Conservation (phyloP, 1,139 yeast genomes). For the Hansenula anomala region DNA sequence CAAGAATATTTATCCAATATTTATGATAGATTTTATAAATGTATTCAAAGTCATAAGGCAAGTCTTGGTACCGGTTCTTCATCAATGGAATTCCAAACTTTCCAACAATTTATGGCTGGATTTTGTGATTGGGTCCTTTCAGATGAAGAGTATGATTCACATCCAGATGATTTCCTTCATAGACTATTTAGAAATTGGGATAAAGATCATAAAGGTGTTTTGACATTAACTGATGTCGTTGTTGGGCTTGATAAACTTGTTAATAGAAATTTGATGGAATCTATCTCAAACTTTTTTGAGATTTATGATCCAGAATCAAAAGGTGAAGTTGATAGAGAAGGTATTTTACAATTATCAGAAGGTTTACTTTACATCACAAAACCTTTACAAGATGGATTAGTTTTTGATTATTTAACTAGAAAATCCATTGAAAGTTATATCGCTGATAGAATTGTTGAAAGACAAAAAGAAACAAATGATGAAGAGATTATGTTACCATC, state of each 20-base stretch:
- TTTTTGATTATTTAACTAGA: slow-evolving; percentile 58
- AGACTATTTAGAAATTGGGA: slow-evolving; percentile 75
- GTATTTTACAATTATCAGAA: slow-evolving; percentile 79
- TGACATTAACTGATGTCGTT: slow-evolving; percentile 66
- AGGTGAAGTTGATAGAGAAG: slow-evolving; percentile 71
- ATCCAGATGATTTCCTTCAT: slow-evolving; percentile 48
- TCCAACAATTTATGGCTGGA: slow-evolving; percentile 69
- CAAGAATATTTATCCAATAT: slow-evolving; percentile 59
- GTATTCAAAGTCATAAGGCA: slow-evolving; percentile 61
- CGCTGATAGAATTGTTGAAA: slow-evolving; percentile 50
- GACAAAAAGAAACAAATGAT: slow-evolving; percentile 23
- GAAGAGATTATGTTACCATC: slow-evolving; percentile 49
- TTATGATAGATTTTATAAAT: slow-evolving; percentile 81
- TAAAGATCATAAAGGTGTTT: slow-evolving; percentile 42
- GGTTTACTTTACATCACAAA: slow-evolving; percentile 76
- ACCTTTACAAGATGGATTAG: slow-evolving; percentile 72
- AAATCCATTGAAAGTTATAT: slow-evolving; percentile 57
- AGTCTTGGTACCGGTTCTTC: slow-evolving; percentile 69
- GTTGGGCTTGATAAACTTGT: slow-evolving; percentile 67
- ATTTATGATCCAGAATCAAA: slow-evolving; percentile 61
- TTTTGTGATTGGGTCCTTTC: slow-evolving; percentile 72
- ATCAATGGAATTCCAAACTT: slow-evolving; percentile 70
- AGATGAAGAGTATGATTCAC: slow-evolving; percentile 29
- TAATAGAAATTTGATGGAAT: slow-evolving; percentile 71
- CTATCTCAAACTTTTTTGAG: slow-evolving; percentile 74